Conservation (phyloP, 2,329 filamentous ascomycete species). For the Xylariaceae sp. region DNA sequence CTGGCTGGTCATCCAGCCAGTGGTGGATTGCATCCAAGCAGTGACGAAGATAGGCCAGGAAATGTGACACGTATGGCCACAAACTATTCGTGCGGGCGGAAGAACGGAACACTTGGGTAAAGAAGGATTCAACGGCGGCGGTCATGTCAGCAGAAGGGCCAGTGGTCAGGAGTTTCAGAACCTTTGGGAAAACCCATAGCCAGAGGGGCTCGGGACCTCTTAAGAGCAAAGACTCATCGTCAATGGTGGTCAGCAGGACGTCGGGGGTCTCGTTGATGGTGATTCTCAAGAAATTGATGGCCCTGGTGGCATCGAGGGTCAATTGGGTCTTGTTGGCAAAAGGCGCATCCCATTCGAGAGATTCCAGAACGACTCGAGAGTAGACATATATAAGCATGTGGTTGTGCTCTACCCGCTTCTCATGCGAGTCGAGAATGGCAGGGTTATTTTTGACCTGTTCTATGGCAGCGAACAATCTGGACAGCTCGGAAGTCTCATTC, state of each 20-base stretch:
- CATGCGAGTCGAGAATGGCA: slow-evolving; percentile 54
- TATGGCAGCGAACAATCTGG: slow-evolving; percentile 62
- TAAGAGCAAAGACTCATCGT: slow-evolving; percentile 44
- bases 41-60: slow-evolving; percentile 50
- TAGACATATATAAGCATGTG: slow-evolving; percentile 85
- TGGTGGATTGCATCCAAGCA: slow-evolving; percentile 35
- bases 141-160: slow-evolving; percentile 46
- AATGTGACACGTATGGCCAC: slow-evolving; percentile 45
- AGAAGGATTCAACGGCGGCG: slow-evolving; percentile 51
- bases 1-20: slow-evolving; percentile 28
- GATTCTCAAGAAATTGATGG: slow-evolving; percentile 72
- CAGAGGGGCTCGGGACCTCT: slow-evolving; percentile 62
- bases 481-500: slow-evolving; percentile 71
- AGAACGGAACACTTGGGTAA: slow-evolving; percentile 47
- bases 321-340: slow-evolving; percentile 59
- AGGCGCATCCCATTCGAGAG: slow-evolving; percentile 64
- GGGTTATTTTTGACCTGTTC: slow-evolving; percentile 53
- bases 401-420: slow-evolving; percentile 72
- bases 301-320: slow-evolving; percentile 63
- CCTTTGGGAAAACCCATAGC: slow-evolving; percentile 61
- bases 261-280: slow-evolving; percentile 73
- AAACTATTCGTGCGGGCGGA: slow-evolving; percentile 43
- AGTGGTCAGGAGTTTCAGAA: slow-evolving; percentile 57
- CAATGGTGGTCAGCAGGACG: slow-evolving; percentile 54
- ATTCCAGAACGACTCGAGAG: slow-evolving; percentile 73